A percentile compares a stretch with the other conserved stretches of the same genome.
Evolutionary conservation across 345 rosid genomes (phyloP).

Genomic region (Combretum micranthum): DNA sequence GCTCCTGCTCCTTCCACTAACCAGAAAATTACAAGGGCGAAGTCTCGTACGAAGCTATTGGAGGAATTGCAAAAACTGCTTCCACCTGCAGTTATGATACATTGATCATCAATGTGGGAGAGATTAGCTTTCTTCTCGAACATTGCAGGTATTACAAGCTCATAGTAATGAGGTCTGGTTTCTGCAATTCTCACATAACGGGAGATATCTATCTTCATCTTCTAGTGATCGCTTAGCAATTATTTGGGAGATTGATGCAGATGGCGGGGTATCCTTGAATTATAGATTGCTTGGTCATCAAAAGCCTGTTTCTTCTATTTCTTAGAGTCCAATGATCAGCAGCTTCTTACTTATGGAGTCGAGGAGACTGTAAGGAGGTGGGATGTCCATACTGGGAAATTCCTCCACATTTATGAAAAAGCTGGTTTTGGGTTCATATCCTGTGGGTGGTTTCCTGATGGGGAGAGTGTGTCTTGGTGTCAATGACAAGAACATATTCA

Average conservation of each 20-base stretch:
- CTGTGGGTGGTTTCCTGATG: slow-evolving; percentile 64
- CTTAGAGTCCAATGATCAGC: slow-evolving; percentile 60
- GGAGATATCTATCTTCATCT: slow-evolving; percentile 58
- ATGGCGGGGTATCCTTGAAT: slow-evolving; percentile 34
- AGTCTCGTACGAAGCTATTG: slow-evolving; percentile 37
- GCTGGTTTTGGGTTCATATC: slow-evolving; percentile 44
- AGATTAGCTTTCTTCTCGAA: slow-evolving; percentile 48
- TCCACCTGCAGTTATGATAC: slow-evolving; percentile 43
- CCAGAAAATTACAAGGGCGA: slow-evolving; percentile 22
- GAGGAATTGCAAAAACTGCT: slow-evolving; percentile 51
- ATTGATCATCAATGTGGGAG: slow-evolving; percentile 63
- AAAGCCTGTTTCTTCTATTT: slow-evolving; percentile 40
- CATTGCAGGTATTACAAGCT: slow-evolving; percentile 51
- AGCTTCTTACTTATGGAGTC: slow-evolving; percentile 53
- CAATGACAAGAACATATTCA: slow-evolving; percentile 43
- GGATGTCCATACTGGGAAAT: slow-evolving; percentile 58
- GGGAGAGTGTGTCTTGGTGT: slow-evolving; percentile 38
- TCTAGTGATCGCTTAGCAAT: slow-evolving; percentile 50
- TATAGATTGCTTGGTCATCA: slow-evolving; percentile 47
- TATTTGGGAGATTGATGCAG: slow-evolving; percentile 57
- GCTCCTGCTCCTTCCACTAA: slow-evolving; percentile 13
- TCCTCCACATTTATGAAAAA: slow-evolving; percentile 48
- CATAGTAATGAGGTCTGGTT: slow-evolving; percentile 68
- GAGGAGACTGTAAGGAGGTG: slow-evolving; percentile 52
- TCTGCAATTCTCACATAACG: slow-evolving; percentile 62